Evolutionary conservation across 176 grass and related monocot genomes (phyloP), one percentile per base, ranked within the genome.

Genomic region (Carex parvula): DNA sequence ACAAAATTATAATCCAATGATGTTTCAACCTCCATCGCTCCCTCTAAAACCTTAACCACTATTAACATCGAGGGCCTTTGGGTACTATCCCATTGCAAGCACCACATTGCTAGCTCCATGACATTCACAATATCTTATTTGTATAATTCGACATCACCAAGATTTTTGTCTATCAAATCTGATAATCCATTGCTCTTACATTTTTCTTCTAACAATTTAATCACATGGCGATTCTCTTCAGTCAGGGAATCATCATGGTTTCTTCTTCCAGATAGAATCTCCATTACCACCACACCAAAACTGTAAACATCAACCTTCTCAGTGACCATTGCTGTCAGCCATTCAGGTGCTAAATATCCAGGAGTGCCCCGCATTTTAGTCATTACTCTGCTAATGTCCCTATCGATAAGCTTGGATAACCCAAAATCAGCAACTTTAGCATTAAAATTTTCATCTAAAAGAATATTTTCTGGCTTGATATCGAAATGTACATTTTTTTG

Each of bases 61-160:
- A 74, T 8, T 29, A 89, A 92, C 90, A 95, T 95, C 24, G 68
- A 84, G 87, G 93, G 90, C 42, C 88, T 95, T 76, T 22, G 87
- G 0, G 7, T 84, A 14, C 54, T 84, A 46, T 95, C 89, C 16
- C 54, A 59, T 82, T 92, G 90, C 61, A 92, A 74, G 22, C 93
- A 95, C 93, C 88, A 92, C 55, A 91, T 90, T n/a, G 88, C 90
- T 2, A 92, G 87, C 32, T 87, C 79, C 63, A 92, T 87, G 4
- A 90, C 54, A 5, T 79, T 16, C 60, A 91, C 73, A 11, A 84
- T 84, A 56, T 92, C 79, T 14, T 84, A 33, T 11, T 60, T 17
- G 35, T 90, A 64, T 13, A 79, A 59, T 24, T 60, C 30, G 77
- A 88, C 84, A n/a, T 86, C 84, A 4, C 62, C 5, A 0, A 72